Evolutionary conservation across 306 rosid genomes (phyloP), one percentile per base, ranked within the genome.

Genomic region (Citrullus colocynthis): DNA sequence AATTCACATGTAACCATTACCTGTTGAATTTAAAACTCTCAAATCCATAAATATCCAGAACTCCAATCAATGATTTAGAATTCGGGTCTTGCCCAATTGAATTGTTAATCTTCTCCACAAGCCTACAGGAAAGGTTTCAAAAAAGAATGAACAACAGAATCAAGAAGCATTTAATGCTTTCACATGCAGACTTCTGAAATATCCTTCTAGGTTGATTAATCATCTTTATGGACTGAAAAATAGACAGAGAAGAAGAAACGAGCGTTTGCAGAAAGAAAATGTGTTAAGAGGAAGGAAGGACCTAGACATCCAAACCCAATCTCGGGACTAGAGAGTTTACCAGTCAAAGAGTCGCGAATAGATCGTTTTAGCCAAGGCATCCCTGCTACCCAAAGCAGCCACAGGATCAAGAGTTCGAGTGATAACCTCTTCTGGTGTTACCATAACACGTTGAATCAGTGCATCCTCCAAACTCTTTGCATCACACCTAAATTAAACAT

Each of bases 41-140:
- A 86, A 96, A 96, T 81, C 99, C 99, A 84, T 96, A 96, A 80
- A 96, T 96, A 88, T 96, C 99, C 83, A 96, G 98, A 87, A 96
- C 99, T 71, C 99, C 99, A 82, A 96, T 96, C 65, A 96, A 83
- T 20, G 96, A 88, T 85, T 91, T 96, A 61, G 99, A 96, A 86
- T 85, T 96, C 65, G 91, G 96, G 86, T 96, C 99, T 86, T 96
- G 99, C 71, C 99, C 99, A 81, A 96, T 96, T 37, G 99, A 96
- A 84, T 18, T 79, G 85, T 96, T 96, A 77, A 96, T 96, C 83
- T 93, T 93, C 82, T 96, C 99, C 82, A 96, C 99, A 39, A 96
- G 93, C 99, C 99, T 96, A 82, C 59, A 82, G 76, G 74, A 45
- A 80, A 24, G 44, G 37, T 64, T 59, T 41, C 16, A 65, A 60